phyloP scores from a whole-genome alignment of 2,329 filamentous ascomycete genomes.

The Fusarium ramigenum region DNA sequence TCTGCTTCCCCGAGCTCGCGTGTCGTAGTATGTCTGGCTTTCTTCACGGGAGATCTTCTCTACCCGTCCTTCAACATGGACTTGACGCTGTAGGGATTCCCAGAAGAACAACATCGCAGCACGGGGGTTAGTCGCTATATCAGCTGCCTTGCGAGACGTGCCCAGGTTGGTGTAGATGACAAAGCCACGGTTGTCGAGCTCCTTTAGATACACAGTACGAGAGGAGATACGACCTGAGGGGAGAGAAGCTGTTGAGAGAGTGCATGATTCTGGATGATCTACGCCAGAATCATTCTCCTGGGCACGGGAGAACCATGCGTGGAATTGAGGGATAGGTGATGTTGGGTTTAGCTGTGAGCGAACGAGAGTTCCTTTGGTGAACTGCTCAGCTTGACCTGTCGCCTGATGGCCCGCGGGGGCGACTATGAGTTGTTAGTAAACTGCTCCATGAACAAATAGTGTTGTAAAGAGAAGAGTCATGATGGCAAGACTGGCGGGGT shows the following conservation, averaged over 20 bases:
- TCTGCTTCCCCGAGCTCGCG: slow-evolving; percentile 78
- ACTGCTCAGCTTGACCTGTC: slow-evolving; percentile 77
- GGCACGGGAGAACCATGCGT: slow-evolving; percentile 86
- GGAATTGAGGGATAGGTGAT: slow-evolving; percentile 84
- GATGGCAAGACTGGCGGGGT: background rate
- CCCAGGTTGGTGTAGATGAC: slow-evolving; percentile 95
- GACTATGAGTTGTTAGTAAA: slow-evolving; percentile 52
- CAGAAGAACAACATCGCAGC: slow-evolving; percentile 92
- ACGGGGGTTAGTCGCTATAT: slow-evolving; percentile 78
- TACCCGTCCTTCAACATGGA: slow-evolving; percentile 83
- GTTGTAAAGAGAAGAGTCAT: slow-evolving; percentile 6
- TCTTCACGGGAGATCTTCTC: slow-evolving; percentile 75
- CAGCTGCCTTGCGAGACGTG: slow-evolving; percentile 74
- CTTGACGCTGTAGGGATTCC: slow-evolving; percentile 86
- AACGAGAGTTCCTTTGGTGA: slow-evolving; percentile 70
- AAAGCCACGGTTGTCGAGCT: slow-evolving; percentile 84
- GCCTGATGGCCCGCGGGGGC: slow-evolving; percentile 69
- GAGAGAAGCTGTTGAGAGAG: slow-evolving; percentile 83
- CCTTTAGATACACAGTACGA: slow-evolving; percentile 93
- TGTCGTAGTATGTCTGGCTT: slow-evolving; percentile 74
- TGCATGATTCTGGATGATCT: slow-evolving; percentile 87
- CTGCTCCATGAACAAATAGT: background rate
- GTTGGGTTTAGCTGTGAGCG: slow-evolving; percentile 66
- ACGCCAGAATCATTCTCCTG: slow-evolving; percentile 61
- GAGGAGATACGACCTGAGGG: slow-evolving; percentile 86